Evolutionary conservation across 2,329 filamentous ascomycete species (phyloP), one percentile per base, ranked within the genome.

Genomic region (Chrysoporthe puriensis): DNA sequence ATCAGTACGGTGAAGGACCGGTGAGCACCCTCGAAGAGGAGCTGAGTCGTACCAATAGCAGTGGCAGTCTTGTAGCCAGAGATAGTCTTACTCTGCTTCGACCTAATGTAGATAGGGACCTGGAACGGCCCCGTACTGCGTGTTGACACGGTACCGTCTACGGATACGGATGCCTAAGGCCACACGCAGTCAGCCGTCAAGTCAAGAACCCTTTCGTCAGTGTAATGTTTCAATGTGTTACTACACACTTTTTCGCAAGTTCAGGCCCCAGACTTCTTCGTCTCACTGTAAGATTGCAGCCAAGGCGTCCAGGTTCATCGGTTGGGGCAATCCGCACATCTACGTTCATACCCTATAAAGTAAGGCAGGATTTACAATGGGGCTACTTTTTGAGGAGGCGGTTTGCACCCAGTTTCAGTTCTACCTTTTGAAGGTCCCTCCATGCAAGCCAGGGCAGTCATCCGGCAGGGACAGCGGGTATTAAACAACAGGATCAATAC

Each of bases 1-100:
- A 93, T 72, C 88, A 92, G 77, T 93, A 93, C 73, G 92, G 90
- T 2, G 90, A 93, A 73, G 84, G 88, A 69, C 80, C 94, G 60
- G 87, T 93, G 6, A 87, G 83, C 58, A 83, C 93, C 77, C 82
- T 94, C 57, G 91, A 94, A 71, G 89, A 93, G 76, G 91, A 91
- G 76, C 83, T 93, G 62, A 80, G 84, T 26, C 43, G 43, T 26
- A 43, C 34, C 42, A 44, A 46, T n/a, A 36, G 58, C 14, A 40
- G 36, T 26, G 65, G n/a, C 18, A 58, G 57, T 36, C 66, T 44
- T 16, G 58, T 50, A 52, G 64, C 54, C 54, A 16, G 54, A 61
- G 60, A 63, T 44, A 50, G 56, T 14, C 44, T 18, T 57, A 56
- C 34, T 21, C n/a, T 60, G 44, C 26, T n/a, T 3, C 14, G 16